Evolutionary conservation across 1,139 yeast genomes (phyloP).

Genomic region (Debaryomyces fabryi): DNA sequence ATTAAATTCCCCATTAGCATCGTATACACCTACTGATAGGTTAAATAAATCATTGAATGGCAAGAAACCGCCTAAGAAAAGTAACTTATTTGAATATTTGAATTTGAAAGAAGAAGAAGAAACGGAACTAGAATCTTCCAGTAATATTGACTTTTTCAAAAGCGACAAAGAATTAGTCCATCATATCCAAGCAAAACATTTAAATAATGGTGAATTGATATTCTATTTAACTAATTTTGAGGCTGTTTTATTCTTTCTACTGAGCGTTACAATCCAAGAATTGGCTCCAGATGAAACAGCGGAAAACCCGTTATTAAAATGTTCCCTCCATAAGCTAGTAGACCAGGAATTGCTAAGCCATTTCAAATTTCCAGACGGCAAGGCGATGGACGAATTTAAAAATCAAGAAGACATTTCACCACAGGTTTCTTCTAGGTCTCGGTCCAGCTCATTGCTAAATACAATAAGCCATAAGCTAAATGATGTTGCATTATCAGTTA

Average conservation of each 20-base stretch:
- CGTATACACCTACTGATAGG: slow-evolving; percentile 22
- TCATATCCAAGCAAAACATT: slow-evolving; percentile 29
- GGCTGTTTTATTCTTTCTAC: slow-evolving; percentile 43
- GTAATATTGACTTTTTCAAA: slow-evolving; percentile 26
- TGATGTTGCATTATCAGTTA: slow-evolving; percentile 21
- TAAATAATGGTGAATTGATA: slow-evolving; percentile 43
- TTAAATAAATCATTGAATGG: slow-evolving; percentile 5
- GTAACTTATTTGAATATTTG: slow-evolving; percentile 34
- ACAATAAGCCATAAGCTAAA: slow-evolving; percentile 35
- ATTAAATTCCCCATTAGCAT: slow-evolving; percentile 13
- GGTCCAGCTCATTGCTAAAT: slow-evolving; percentile 45
- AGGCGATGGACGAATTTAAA: slow-evolving; percentile 22
- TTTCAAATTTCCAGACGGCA: slow-evolving; percentile 36
- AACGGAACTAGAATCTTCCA: slow-evolving; percentile 8
- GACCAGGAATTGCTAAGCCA: slow-evolving; percentile 35
- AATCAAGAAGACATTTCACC: slow-evolving; percentile 19
- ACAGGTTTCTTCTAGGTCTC: slow-evolving; percentile 25
- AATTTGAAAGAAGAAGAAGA: slow-evolving; percentile 28
- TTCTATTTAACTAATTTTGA: slow-evolving; percentile 49
- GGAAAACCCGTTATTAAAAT: slow-evolving; percentile 21
- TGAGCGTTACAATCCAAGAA: slow-evolving; percentile 40
- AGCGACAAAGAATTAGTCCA: slow-evolving; percentile 36
- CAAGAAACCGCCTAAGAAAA: slow-evolving; percentile 11
- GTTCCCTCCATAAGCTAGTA: slow-evolving; percentile 29
- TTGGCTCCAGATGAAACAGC: slow-evolving; percentile 21